Conservation (phyloP, 2,329 filamentous ascomycete species). For the Berkeleyomyces basicola region DNA sequence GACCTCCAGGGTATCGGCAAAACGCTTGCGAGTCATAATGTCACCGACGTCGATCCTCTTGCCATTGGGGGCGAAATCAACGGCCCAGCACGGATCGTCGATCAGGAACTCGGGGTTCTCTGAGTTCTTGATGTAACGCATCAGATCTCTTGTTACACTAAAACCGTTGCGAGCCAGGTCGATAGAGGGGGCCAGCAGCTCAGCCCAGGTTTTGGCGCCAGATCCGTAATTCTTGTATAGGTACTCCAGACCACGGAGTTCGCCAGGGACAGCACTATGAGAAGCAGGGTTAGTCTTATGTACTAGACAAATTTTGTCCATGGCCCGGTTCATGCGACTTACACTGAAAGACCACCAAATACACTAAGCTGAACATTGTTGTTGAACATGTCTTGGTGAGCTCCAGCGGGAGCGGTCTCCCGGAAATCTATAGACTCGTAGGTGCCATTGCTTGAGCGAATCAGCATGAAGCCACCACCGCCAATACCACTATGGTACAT, state of each 20-base stretch:
- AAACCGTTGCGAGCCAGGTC: slow-evolving; percentile 58
- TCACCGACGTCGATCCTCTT: slow-evolving; percentile 49
- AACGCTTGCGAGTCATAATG: slow-evolving; percentile 56
- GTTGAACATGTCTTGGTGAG: slow-evolving; percentile 66
- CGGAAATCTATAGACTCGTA: slow-evolving; percentile 78
- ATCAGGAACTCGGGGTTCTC: slow-evolving; percentile 44
- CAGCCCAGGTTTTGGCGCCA: slow-evolving; percentile 45
- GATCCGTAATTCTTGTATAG: slow-evolving; percentile 45
- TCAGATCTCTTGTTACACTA: slow-evolving; percentile 51
- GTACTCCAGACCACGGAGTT: slow-evolving; percentile 56
- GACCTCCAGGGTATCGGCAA: slow-evolving; percentile 54
- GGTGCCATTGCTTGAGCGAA: slow-evolving; percentile 44
- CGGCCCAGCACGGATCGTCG: slow-evolving; percentile 56
- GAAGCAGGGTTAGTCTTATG: too few relatives aligned
- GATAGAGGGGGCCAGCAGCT: slow-evolving; percentile 53
- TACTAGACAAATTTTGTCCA: too few relatives aligned
- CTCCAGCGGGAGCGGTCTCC: slow-evolving; percentile 66
- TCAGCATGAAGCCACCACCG: slow-evolving; percentile 64
- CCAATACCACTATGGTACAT: slow-evolving; percentile 58
- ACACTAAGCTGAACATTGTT: slow-evolving; percentile 48
- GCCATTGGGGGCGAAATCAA: slow-evolving; percentile 71
- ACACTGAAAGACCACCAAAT: slow-evolving; percentile 53
- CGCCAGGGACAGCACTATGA: slow-evolving; percentile 47
- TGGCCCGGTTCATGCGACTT: slow-evolving; percentile 25
- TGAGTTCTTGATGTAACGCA: slow-evolving; percentile 46